Conservation (phyloP, 2,329 filamentous ascomycete genomes). For the Colletotrichum lupini region DNA sequence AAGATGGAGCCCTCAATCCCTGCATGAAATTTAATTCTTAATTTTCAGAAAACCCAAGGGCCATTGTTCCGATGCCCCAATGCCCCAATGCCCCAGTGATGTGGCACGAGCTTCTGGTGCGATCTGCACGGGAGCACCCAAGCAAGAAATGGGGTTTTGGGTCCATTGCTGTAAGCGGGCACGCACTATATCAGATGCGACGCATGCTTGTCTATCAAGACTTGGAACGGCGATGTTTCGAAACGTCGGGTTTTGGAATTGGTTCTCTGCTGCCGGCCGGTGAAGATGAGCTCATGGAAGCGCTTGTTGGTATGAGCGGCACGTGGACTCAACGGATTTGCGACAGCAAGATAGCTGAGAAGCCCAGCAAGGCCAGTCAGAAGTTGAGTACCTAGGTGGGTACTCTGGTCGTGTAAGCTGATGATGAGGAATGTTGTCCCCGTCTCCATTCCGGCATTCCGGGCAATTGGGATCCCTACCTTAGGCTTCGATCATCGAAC, state of each 20-base stretch:
- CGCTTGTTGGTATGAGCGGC: not conserved
- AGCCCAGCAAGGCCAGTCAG: not conserved
- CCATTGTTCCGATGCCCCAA: not conserved
- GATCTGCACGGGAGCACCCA: constrained; percentile 32
- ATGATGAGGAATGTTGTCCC: not conserved
- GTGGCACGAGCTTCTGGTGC: constrained; percentile 30
- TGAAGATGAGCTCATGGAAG: not conserved
- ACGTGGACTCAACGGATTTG: not conserved
- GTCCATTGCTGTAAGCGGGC: constrained; percentile 7
- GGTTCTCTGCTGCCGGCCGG: not conserved
- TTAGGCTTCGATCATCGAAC: not conserved
- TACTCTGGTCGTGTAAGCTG: not conserved
- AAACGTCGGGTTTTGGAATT: not conserved
- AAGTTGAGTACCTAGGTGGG: no score
- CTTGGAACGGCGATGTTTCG: not conserved
- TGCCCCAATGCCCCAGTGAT: constrained; percentile 7
- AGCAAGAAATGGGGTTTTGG: constrained; percentile 22
- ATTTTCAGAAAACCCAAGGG: constrained; percentile 22
- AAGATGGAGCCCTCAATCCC: constrained; percentile 21
- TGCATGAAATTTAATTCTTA: constrained; percentile 13
- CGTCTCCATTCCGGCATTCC: not conserved
- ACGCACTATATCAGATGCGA: not conserved
- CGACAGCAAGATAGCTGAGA: not conserved
- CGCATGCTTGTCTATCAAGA: not conserved
- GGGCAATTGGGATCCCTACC: not conserved